A percentile compares a stretch with the other conserved stretches of the same genome.
Evolutionary conservation across 2,329 filamentous ascomycete genomes (phyloP).

Genomic region (Byssochlamys sp.): DNA sequence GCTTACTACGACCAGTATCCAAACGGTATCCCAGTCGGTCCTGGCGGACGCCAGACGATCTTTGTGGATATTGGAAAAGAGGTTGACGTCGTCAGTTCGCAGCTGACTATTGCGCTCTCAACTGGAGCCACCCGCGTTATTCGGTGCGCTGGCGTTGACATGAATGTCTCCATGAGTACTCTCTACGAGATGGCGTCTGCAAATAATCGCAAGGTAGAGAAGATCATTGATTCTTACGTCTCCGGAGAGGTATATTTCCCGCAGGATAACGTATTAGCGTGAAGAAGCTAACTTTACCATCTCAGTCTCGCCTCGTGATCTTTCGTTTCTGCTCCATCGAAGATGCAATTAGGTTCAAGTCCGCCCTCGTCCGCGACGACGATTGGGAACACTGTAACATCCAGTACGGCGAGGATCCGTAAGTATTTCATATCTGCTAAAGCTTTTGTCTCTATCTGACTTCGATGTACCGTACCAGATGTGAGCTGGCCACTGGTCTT

Average conservation of each 20-base stretch:
- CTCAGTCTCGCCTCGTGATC: conserved; percentile 33
- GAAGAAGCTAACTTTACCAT: conserved; percentile 1
- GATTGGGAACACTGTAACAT: conserved; percentile 41
- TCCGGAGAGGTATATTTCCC: conserved; percentile 27
- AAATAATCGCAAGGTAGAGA: conserved; percentile 36
- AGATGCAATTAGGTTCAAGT: conserved; percentile 38
- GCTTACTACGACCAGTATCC: conserved; percentile 26
- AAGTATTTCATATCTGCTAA: conserved; percentile 7
- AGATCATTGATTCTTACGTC: conserved; percentile 34
- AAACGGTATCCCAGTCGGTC: conserved; percentile 28
- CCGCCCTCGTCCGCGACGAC: conserved; percentile 26
- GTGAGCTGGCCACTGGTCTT: not conserved
- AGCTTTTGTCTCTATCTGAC: not conserved
- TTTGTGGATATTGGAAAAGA: conserved; percentile 30
- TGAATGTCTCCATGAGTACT: conserved; percentile 28
- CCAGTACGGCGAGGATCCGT: conserved; percentile 36
- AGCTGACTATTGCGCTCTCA: conserved; percentile 32
- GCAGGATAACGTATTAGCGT: not conserved
- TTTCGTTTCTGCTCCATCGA: conserved; percentile 42
- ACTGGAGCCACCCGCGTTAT: conserved; percentile 38
- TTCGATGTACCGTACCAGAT: not conserved
- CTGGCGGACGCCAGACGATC: conserved; percentile 20
- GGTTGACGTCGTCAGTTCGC: conserved; percentile 32
- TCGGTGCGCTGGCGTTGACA: conserved; percentile 33
- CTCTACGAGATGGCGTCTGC: conserved; percentile 31